Conservation (phyloP, 2,329 filamentous ascomycete genomes). For the Trichoderma atroviride region DNA sequence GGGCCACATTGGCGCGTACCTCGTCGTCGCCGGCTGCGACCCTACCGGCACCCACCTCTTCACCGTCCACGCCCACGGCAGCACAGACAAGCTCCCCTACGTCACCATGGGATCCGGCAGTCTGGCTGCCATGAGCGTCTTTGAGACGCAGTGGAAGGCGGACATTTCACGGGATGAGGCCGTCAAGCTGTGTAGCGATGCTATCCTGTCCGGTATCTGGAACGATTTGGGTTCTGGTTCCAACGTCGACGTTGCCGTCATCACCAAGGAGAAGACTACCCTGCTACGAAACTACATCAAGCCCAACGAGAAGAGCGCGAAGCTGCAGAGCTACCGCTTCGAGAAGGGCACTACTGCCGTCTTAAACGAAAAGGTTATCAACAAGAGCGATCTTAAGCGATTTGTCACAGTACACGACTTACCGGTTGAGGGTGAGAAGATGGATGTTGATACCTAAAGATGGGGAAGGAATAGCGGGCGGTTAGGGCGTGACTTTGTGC, state of each 20-base stretch:
- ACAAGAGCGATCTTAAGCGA: constrained; percentile 88
- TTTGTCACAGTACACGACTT: constrained; percentile 92
- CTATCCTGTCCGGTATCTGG: constrained; percentile 95
- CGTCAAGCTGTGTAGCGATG: constrained; percentile 79
- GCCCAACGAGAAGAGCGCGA: constrained; percentile 87
- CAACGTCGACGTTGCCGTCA: constrained; percentile 96
- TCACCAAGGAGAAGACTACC: constrained; percentile 92
- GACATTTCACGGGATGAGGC: constrained; percentile 76
- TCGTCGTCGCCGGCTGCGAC: constrained; percentile 95
- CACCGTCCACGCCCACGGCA: constrained; percentile 97
- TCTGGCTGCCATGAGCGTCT: constrained; percentile 95
- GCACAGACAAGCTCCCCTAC: constrained; percentile 97
- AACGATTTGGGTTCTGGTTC: constrained; percentile 97
- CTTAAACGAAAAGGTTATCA: constrained; percentile 94
- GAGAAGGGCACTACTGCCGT: constrained; percentile 89
- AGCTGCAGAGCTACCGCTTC: constrained; percentile 93
- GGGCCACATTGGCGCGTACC: constrained; percentile 95
- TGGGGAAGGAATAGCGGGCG: not conserved
- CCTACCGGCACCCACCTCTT: constrained; percentile 94
- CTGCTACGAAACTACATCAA: constrained; percentile 90
- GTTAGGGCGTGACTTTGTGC: not conserved
- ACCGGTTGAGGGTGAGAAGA: constrained; percentile 67
- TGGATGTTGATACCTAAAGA: constrained; percentile 68
- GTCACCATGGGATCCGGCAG: constrained; percentile 99
- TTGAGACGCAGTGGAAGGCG: constrained; percentile 93